Evolutionary conservation across 179 eudicot species (phyloP).

Genomic region (Camellia oleifera): DNA sequence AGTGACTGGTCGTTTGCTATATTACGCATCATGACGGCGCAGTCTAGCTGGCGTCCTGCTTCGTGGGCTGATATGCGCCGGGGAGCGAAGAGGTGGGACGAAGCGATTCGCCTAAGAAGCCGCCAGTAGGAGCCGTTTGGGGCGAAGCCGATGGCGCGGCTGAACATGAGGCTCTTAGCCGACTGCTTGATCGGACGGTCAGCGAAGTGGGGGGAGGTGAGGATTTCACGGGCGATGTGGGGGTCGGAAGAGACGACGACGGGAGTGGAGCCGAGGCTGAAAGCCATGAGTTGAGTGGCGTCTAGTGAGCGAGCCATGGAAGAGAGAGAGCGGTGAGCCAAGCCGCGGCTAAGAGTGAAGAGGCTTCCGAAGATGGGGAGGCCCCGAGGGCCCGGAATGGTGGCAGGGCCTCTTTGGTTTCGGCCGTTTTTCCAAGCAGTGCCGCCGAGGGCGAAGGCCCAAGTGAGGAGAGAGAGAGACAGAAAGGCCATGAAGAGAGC

Average conservation of each 20-base stretch:
- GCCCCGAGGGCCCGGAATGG: conserved; percentile 37
- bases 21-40: conserved; percentile 35
- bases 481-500: conserved; percentile 4
- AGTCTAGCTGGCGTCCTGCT: conserved; percentile 35
- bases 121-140: conserved; percentile 66
- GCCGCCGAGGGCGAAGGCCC: conserved; percentile 39
- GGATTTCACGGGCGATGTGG: conserved; percentile 41
- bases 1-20: conserved; percentile 31
- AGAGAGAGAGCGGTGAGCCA: conserved; percentile 56
- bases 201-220: conserved; percentile 53
- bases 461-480: conserved; percentile 17
- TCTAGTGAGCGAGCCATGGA: conserved; percentile 32
- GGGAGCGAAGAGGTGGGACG: conserved; percentile 54
- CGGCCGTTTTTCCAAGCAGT: conserved; percentile 39
- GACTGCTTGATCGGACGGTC: conserved; percentile 65
- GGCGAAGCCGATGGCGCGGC: conserved; percentile 72
- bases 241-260: conserved; percentile 56
- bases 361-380: conserved; percentile 39
- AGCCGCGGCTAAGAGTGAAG: conserved; percentile 36
- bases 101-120: conserved; percentile 53
- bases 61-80: conserved; percentile 47
- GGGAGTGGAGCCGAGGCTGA: conserved; percentile 54
- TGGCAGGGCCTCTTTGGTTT: conserved; percentile 18
- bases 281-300: conserved; percentile 50
- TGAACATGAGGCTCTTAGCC: conserved; percentile 56